Evolutionary conservation across 164 flowering plant genomes (phyloP).

Genomic region (Akebia trifoliata): DNA sequence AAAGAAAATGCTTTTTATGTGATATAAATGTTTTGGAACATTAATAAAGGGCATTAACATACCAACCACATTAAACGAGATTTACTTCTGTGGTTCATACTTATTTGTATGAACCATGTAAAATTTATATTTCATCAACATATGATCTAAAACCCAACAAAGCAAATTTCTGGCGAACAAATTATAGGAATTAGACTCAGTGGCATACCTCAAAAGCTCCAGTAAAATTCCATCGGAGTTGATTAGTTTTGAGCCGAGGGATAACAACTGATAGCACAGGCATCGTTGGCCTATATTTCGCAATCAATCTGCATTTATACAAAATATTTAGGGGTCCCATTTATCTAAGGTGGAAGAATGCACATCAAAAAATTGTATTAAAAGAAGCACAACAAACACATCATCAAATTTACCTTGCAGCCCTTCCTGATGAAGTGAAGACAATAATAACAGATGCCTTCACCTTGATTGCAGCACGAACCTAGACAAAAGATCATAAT

Average conservation of each 20-base stretch:
- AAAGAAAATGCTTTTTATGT: too few relatives aligned
- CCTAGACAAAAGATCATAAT: conserved; percentile 33
- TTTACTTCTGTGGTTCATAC: not conserved
- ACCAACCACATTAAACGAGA: not conserved
- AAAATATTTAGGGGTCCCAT: conserved; percentile 9
- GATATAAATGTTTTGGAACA: too few relatives aligned
- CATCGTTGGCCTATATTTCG: conserved; percentile 92
- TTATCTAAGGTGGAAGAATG: too few relatives aligned
- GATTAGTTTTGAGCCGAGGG: conserved; percentile 79
- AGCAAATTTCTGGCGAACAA: not conserved
- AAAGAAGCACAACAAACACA: not conserved
- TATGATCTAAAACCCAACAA: too few relatives aligned
- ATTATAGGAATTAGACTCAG: too few relatives aligned
- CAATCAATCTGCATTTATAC: conserved; percentile 59
- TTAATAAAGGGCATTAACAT: not conserved
- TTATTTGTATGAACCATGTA: too few relatives aligned
- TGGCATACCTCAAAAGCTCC: conserved; percentile 84
- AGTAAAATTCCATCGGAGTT: conserved; percentile 75
- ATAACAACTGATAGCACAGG: conserved; percentile 88
- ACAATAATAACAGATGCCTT: conserved; percentile 83
- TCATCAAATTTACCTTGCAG: conserved; percentile 95
- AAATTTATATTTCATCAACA: not conserved
- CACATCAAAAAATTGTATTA: too few relatives aligned
- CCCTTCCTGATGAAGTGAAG: conserved; percentile 89
- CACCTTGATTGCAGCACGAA: conserved; percentile 81